phyloP scores from a whole-genome alignment of 176 grass and related monocot species.

The Eleusine coracana region DNA sequence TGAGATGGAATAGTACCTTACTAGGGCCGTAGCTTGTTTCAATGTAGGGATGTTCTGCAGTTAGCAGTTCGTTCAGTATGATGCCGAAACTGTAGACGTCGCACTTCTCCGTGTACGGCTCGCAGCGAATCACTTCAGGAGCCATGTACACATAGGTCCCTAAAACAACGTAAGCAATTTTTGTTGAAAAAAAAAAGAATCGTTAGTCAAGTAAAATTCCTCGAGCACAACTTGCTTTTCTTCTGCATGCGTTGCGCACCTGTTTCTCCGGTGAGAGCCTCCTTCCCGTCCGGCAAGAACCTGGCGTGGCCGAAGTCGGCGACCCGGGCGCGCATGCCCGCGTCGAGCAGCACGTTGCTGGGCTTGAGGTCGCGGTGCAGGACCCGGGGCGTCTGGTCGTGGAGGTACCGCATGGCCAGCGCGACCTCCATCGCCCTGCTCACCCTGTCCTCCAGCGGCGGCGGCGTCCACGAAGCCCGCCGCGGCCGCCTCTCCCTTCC shows the following conservation, averaged over 20 bases:
- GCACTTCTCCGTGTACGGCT: constrained; percentile 70
- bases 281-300: constrained; percentile 50
- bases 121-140: constrained; percentile 64
- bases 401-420: constrained; percentile 63
- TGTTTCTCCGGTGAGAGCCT: constrained; percentile 63
- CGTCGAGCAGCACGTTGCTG: constrained; percentile 62
- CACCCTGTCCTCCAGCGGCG: constrained; percentile 50
- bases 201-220: neutral
- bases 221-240: neutral
- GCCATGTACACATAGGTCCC: constrained; percentile 78
- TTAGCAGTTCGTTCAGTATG: constrained; percentile 61
- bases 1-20: constrained; percentile 27
- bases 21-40: constrained; percentile 52
- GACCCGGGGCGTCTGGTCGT: constrained; percentile 58
- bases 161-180: neutral
- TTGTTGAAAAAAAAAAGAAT: neutral
- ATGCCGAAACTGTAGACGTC: constrained; percentile 76
- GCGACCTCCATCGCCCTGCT: constrained; percentile 60
- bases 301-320: constrained; percentile 62
- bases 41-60: constrained; percentile 59
- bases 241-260: constrained; percentile 6
- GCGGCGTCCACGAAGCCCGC: constrained; percentile 5
- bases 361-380: constrained; percentile 73
- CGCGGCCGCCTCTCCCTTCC: constrained; percentile 37
- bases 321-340: constrained; percentile 36